Conservation (phyloP, 768 basidiomycete species). For the Astraeus odoratus region DNA sequence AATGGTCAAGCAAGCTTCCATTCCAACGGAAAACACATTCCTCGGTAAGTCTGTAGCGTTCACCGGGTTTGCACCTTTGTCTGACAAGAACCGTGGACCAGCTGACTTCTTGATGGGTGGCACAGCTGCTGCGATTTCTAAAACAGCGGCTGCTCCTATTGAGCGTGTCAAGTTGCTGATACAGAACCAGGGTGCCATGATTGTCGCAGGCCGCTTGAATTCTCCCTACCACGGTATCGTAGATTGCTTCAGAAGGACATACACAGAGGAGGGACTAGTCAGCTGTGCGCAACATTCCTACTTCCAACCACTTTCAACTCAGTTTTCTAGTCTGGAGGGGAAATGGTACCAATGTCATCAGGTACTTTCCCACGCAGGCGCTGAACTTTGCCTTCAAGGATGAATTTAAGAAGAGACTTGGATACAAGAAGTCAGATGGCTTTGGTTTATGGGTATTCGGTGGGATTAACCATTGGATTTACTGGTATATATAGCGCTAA, state of each 20-base stretch:
- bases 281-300: conserved; percentile 24
- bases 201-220: conserved; percentile 29
- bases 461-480: conserved; percentile 3
- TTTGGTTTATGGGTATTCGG: conserved; percentile 33
- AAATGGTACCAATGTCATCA: conserved; percentile 36
- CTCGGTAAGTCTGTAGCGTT: conserved; percentile 7
- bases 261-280: conserved; percentile 30
- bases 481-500: not conserved
- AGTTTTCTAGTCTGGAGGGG: conserved; percentile 35
- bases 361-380: conserved; percentile 42
- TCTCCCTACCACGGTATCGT: conserved; percentile 31
- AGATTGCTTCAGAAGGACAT: conserved; percentile 30
- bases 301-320: not conserved
- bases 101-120: conserved; percentile 35
- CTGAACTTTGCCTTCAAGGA: conserved; percentile 46
- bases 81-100: conserved; percentile 12
- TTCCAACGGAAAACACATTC: conserved; percentile 11
- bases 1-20: conserved; percentile 2
- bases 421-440: conserved; percentile 30
- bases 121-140: conserved; percentile 29
- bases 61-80: not conserved
- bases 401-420: conserved; percentile 32
- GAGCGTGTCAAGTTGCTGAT: conserved; percentile 35
- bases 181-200: conserved; percentile 35
- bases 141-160: conserved; percentile 34